phyloP scores from a whole-genome alignment of 306 rosid species.

The Vicia sativa region DNA sequence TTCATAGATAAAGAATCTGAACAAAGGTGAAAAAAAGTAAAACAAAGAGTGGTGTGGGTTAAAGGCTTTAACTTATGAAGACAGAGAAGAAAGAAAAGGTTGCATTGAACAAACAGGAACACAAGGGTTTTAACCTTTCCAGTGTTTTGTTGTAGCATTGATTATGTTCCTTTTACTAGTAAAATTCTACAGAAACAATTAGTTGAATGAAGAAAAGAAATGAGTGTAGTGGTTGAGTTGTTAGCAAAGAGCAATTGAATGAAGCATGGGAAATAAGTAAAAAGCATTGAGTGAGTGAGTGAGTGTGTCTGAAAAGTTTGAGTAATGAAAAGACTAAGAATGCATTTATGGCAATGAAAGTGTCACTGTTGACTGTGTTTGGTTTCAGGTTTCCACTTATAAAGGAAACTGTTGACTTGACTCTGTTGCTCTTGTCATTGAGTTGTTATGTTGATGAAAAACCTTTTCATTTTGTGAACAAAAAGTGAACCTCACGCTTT shows the following conservation, averaged over 20 bases:
- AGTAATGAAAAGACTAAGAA: constrained; percentile 31
- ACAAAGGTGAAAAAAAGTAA: neutral
- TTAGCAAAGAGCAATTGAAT: neutral
- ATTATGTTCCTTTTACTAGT: constrained; percentile 31
- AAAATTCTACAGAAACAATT: constrained; percentile 21
- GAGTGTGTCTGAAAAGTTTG: too few relatives aligned
- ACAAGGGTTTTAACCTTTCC: too few relatives aligned
- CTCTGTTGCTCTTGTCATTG: too few relatives aligned
- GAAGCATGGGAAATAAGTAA: neutral
- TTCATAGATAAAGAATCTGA: constrained; percentile 35
- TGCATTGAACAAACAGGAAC: neutral
- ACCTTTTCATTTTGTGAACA: too few relatives aligned
- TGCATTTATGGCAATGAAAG: constrained; percentile 39
- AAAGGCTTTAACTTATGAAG: constrained; percentile 17
- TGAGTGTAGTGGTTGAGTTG: too few relatives aligned
- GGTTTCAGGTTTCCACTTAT: constrained; percentile 6
- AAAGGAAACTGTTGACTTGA: neutral
- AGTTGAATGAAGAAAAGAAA: neutral
- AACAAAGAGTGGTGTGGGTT: constrained; percentile 7
- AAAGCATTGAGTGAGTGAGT: constrained; percentile 32
- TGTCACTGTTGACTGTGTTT: constrained; percentile 39
- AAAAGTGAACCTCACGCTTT: too few relatives aligned
- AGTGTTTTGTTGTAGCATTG: constrained; percentile 5
- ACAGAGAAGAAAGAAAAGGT: neutral
- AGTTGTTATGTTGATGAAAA: too few relatives aligned